Percentiles rank a stretch among this genome's conserved stretches.
These are phyloP conservation scores for Teratosphaeria viscida DNA, from an alignment of 2,329 filamentous ascomycete genomes.

Conservation along the genomic window DNA sequence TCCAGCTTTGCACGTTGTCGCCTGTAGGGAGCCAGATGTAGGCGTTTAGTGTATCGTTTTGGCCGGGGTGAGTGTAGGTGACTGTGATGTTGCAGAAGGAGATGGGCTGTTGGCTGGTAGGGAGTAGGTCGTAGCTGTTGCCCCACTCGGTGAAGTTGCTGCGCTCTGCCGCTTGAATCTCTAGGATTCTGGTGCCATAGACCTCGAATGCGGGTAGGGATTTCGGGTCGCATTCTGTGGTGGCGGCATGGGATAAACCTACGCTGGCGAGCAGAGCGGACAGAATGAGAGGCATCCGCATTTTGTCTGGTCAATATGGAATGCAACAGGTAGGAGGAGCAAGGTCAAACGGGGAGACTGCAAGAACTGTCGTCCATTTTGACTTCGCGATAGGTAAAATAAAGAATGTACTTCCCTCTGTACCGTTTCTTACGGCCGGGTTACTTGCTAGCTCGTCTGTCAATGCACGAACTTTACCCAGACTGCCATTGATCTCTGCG, in stretches of 20 bases:
- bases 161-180: conserved; percentile 1
- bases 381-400: too few relatives aligned
- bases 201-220: conserved; percentile 4
- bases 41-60: conserved; percentile 25
- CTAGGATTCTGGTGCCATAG: conserved; percentile 1
- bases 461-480: too few relatives aligned
- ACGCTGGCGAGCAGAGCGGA: not conserved
- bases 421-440: too few relatives aligned
- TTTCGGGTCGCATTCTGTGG: conserved; percentile 3
- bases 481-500: too few relatives aligned
- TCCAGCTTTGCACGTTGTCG: conserved; percentile 15
- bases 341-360: not conserved
- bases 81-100: conserved; percentile 27
- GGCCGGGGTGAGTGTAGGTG: conserved; percentile 29
- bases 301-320: not conserved
- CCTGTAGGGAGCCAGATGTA: conserved; percentile 23
- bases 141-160: conserved; percentile 1
- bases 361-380: not conserved
- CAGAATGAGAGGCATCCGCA: not conserved
- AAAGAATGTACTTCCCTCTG: too few relatives aligned
- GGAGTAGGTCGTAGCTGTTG: not conserved
- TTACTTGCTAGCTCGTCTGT: too few relatives aligned
- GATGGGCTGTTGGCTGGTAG: not conserved
- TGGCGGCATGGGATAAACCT: not conserved
- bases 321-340: not conserved